A percentile compares a stretch with the other conserved stretches of the same genome.
These are phyloP conservation scores for Pycnococcus provasolii DNA, from an alignment of 139 green algal genomes.

Conservation along the genomic window DNA sequence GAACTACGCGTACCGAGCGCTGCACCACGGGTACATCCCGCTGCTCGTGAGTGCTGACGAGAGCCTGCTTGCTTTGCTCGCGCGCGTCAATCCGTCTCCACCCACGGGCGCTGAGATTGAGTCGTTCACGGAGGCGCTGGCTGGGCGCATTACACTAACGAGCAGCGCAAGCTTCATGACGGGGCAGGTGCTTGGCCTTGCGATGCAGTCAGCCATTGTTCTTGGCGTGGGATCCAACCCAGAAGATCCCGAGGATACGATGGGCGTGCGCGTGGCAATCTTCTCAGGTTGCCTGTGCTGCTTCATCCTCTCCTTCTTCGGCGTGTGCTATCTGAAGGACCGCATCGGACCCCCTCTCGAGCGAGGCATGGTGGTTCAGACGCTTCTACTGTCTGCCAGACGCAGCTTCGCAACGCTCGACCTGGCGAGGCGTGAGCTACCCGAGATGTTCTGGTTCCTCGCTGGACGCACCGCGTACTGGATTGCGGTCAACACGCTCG, in stretches of 20 bases:
- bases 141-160: background rate
- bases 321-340: background rate
- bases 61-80: background rate
- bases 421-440: background rate
- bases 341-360: background rate
- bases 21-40: constrained; percentile 3
- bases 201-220: background rate
- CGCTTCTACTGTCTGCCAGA: background rate
- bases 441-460: background rate
- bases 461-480: background rate
- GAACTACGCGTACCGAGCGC: background rate
- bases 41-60: background rate
- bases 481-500: background rate
- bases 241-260: background rate
- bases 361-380: background rate
- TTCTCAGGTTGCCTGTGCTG: background rate
- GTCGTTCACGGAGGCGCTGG: background rate
- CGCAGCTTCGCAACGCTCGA: no score
- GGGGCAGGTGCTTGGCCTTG: background rate
- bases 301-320: background rate
- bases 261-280: background rate
- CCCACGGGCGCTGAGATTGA: background rate
- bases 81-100: background rate
- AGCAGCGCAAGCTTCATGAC: background rate
- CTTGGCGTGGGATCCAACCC: background rate